Conservation (phyloP, 305 asterid species). For the Rubia occidens region DNA sequence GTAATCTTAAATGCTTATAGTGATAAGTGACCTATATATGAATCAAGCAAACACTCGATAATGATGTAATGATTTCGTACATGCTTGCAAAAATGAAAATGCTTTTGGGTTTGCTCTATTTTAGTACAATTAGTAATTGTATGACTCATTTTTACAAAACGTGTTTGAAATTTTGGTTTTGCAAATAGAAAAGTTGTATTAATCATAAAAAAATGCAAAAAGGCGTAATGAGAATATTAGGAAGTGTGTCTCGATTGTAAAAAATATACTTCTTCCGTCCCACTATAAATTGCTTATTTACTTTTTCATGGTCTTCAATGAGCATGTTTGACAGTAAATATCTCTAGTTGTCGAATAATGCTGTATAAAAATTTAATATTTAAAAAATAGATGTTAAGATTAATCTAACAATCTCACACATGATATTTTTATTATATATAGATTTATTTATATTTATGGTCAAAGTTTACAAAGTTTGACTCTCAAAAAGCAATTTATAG, state of each 20-base stretch:
- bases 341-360: too few relatives aligned
- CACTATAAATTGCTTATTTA: too few relatives aligned
- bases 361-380: too few relatives aligned
- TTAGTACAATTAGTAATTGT: background rate
- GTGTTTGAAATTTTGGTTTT: background rate
- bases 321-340: too few relatives aligned
- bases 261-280: background rate
- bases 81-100: background rate
- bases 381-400: too few relatives aligned
- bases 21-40: background rate
- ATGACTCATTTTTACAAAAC: background rate
- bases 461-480: too few relatives aligned
- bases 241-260: background rate
- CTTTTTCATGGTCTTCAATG: too few relatives aligned
- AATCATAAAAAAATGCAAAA: background rate
- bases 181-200: background rate
- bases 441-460: too few relatives aligned
- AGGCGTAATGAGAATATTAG: background rate
- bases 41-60: background rate
- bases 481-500: too few relatives aligned
- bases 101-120: background rate
- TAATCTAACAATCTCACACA: too few relatives aligned
- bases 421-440: too few relatives aligned
- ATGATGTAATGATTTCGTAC: background rate
- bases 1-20: background rate